phyloP scores from a whole-genome alignment of 2,329 filamentous ascomycete species.

The Microsporum ferrugineum region DNA sequence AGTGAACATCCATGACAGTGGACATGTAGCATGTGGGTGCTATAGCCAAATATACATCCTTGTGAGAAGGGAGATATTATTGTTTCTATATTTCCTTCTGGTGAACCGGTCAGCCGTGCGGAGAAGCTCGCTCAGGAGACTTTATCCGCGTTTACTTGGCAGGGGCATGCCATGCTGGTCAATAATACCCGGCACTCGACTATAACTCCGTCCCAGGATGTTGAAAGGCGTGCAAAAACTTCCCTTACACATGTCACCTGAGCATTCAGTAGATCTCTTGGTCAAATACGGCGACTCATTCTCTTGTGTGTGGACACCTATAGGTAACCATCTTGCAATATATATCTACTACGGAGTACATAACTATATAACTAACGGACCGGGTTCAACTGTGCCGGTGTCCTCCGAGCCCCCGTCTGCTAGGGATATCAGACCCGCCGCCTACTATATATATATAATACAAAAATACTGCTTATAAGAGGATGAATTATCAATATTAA shows the following conservation, averaged over 20 bases:
- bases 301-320: background rate
- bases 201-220: too few relatives aligned
- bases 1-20: too few relatives aligned
- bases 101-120: background rate
- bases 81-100: background rate
- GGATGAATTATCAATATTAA: background rate
- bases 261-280: background rate
- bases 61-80: background rate
- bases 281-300: background rate
- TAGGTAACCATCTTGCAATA: background rate
- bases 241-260: background rate
- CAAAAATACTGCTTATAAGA: background rate
- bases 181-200: background rate
- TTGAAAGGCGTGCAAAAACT: background rate
- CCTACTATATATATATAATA: background rate
- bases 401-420: background rate
- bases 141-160: conserved; percentile 3
- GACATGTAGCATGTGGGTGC: background rate
- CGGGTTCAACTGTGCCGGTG: background rate
- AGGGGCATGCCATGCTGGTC: background rate
- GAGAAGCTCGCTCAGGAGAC: background rate
- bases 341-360: background rate
- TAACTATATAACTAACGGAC: too few relatives aligned
- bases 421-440: background rate
- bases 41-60: background rate